Base-by-base conservation (phyloP, 768 basidiomycete genomes). In the Botryobasidium botryosum region DNA sequence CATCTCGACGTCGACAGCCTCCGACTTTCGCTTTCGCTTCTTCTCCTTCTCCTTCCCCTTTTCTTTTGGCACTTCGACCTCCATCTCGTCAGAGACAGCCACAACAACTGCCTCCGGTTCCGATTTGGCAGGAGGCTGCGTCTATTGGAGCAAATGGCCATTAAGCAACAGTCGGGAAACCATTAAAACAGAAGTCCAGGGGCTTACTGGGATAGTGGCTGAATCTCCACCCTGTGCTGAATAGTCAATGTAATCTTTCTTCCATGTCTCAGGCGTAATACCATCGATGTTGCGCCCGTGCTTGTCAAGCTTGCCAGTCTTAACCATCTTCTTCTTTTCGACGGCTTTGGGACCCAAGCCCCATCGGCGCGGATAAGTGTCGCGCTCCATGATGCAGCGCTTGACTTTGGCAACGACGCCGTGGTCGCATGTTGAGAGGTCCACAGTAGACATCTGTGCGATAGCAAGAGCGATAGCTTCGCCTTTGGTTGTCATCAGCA, bases 341-440 rank as follows among this genome's bases (percentile, higher is more conserved):
- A 85, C 66, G 12, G 94, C 92, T 62, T 91, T 75, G 18, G 94
- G 94, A n/a, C 94, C 94, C 42, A 97, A 74, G 40, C 94, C 94
- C 94, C 94, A 97, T 51, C 91, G 77, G 46, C 94, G 77, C 32
- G 94, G 94, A 62, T 99, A 99, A 17, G 87, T 84, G 62, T 99
- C 94, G 29, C 92, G 79, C 61, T 97, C 94, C 94, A 99, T 99
- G 58, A 99, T 97, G 59, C 92, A 96, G 42, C 94, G 71, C 66
- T 99, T 99, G 57, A 99, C 88, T 66, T 96, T 97, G 28, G 94
- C 94, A 35, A 97, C 92, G 46, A 99, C 87, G 38, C 94, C 94
- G 57, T 99, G 92, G 60, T 96, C 91, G 61, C 92, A 97, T 2
- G 91, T 92, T 6, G 88, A 83, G 40, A 99, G 77, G 61, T 99